Evolutionary conservation across 2,329 filamentous ascomycete genomes (phyloP).

Genomic region (Sphaerulina populicola): DNA sequence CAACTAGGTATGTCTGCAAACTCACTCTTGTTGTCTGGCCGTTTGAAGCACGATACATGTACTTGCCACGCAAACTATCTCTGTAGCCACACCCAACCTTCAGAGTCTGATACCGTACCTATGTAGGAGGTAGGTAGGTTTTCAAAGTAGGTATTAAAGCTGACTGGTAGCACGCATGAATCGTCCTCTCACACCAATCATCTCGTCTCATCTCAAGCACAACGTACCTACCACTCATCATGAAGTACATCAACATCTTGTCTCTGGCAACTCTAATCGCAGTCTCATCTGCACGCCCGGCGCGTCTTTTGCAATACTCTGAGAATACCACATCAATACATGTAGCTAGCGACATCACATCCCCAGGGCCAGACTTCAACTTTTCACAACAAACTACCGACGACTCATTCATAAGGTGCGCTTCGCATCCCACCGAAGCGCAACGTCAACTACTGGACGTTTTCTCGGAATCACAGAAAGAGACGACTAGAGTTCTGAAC

Average conservation of each 20-base stretch:
- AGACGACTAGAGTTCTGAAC: not conserved
- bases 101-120: not conserved
- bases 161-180: not conserved
- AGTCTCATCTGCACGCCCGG: constrained; percentile 1
- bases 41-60: not conserved
- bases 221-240: not conserved
- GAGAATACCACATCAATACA: not conserved
- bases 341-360: not conserved
- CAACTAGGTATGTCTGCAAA: not conserved
- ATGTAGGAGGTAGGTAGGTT: no score
- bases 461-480: not conserved
- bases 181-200: not conserved
- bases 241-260: constrained; percentile 3
- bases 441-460: constrained; percentile 4
- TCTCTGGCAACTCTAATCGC: not conserved
- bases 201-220: not conserved
- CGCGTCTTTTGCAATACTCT: not conserved
- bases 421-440: not conserved
- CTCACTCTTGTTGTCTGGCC: not conserved
- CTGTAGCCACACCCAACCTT: not conserved
- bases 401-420: constrained; percentile 1
- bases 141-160: not conserved
- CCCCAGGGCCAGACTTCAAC: not conserved
- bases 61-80: not conserved
- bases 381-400: not conserved